phyloP scores from a whole-genome alignment of 106 monocot species.

The Alisma plantagoaquatica region DNA sequence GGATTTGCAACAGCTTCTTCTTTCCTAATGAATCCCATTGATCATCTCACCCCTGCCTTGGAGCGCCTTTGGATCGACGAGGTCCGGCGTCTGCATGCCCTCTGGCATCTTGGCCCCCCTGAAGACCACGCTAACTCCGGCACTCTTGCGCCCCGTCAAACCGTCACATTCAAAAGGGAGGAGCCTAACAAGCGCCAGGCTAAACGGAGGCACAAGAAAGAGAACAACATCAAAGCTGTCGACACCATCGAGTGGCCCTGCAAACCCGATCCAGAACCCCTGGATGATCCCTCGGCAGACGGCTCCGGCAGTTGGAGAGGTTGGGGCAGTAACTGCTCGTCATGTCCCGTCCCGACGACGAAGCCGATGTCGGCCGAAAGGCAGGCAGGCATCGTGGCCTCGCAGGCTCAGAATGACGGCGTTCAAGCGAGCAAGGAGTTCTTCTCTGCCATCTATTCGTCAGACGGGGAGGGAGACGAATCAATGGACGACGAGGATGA shows the following conservation, averaged over 20 bases:
- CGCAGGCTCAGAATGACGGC: constrained; percentile 2
- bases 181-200: not conserved
- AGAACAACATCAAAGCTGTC: not conserved
- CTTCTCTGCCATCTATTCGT: constrained; percentile 15
- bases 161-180: constrained; percentile 5
- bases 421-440: constrained; percentile 21
- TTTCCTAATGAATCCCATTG: not conserved
- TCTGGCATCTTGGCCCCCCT: constrained; percentile 16
- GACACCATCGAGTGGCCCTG: not conserved
- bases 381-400: not conserved
- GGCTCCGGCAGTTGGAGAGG: not conserved
- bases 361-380: constrained; percentile 2
- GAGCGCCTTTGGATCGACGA: constrained; percentile 20
- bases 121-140: not conserved
- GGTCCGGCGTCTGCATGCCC: constrained; percentile 18
- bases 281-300: no score
- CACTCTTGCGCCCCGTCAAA: not conserved
- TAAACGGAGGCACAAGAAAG: not conserved
- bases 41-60: not conserved
- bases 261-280: not conserved
- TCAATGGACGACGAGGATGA: constrained; percentile 7
- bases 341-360: not conserved
- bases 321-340: not conserved
- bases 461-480: constrained; percentile 14
- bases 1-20: no score